phyloP scores from a whole-genome alignment of 345 rosid genomes.

The Eutrema heterophyllum region DNA sequence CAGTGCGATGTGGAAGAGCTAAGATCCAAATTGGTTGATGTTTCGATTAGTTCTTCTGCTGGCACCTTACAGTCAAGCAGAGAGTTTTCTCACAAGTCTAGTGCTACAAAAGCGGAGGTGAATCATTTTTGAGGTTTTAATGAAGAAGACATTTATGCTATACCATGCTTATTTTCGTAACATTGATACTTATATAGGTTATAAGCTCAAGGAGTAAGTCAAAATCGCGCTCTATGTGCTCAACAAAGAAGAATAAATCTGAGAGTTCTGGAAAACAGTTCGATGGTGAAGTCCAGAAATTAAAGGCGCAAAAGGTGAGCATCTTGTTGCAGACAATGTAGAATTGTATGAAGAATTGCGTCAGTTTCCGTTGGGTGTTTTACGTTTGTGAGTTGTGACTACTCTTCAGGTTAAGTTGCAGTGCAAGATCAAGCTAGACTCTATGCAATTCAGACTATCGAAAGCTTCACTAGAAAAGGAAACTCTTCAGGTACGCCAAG shows the following conservation, averaged over 20 bases:
- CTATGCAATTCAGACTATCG: slow-evolving; percentile 66
- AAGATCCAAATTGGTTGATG: slow-evolving; percentile 41
- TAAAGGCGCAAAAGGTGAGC: slow-evolving; percentile 78
- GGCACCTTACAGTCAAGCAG: slow-evolving; percentile 44
- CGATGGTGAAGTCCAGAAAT: slow-evolving; percentile 60
- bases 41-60: slow-evolving; percentile 43
- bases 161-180: neutral
- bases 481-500: slow-evolving; percentile 61
- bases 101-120: slow-evolving; percentile 55
- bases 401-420: slow-evolving; percentile 76
- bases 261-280: slow-evolving; percentile 43
- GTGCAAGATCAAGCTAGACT: slow-evolving; percentile 81
- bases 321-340: neutral
- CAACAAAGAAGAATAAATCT: slow-evolving; percentile 50
- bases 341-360: neutral
- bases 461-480: slow-evolving; percentile 74
- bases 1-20: slow-evolving; percentile 71
- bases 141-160: neutral
- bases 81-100: slow-evolving; percentile 50
- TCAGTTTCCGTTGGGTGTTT: neutral
- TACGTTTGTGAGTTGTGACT: slow-evolving; percentile 1
- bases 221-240: slow-evolving; percentile 46
- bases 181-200: slow-evolving; percentile 25
- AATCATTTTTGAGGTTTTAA: neutral
- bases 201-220: slow-evolving; percentile 62